Evolutionary conservation across 495 filamentous ascomycete genomes (phyloP).

Genomic region (Penicillium ochrochloron): DNA sequence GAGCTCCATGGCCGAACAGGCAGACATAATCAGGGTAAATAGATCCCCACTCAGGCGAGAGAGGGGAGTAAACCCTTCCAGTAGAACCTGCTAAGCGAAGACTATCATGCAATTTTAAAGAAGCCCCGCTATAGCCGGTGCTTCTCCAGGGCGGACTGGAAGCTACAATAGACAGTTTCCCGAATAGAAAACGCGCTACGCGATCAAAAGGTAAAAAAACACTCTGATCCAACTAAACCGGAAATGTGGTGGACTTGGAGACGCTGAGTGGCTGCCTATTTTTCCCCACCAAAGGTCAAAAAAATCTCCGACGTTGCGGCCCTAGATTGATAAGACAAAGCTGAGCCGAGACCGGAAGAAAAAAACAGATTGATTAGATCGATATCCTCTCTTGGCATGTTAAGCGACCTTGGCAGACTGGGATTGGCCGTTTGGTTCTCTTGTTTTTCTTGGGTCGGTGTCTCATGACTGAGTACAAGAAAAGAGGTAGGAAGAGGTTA

Average conservation of each 20-base stretch:
- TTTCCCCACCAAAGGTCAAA: neutral
- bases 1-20: neutral
- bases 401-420: conserved; percentile 6
- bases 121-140: neutral
- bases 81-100: neutral
- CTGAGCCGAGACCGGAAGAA: conserved; percentile 6
- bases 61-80: neutral
- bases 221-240: neutral
- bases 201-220: neutral
- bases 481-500: neutral
- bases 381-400: conserved; percentile 1
- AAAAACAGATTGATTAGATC: conserved; percentile 13
- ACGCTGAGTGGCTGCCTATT: neutral
- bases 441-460: neutral
- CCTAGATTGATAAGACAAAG: conserved; percentile 8
- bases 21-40: neutral
- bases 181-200: neutral
- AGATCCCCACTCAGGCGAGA: neutral
- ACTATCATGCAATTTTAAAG: neutral
- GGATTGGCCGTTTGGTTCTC: neutral
- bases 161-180: neutral
- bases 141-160: neutral
- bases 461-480: neutral
- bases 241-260: neutral
- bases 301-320: neutral